Evolutionary conservation across 83 land plant genomes (phyloP).

Genomic region (Thuja plicata): DNA sequence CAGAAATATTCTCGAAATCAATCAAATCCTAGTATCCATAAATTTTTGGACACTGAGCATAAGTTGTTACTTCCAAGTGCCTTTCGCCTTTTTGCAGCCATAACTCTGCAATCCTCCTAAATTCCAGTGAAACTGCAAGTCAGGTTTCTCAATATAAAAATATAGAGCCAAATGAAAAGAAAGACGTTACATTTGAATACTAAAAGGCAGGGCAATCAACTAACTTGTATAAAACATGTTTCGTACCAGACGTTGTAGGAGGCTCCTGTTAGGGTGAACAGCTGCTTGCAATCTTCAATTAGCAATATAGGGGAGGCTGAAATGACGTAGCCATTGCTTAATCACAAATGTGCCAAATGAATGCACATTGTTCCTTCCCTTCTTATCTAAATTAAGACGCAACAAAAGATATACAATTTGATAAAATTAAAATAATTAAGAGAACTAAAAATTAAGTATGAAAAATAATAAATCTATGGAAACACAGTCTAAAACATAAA

Average conservation of each 20-base stretch:
- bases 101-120: slow-evolving; percentile 92
- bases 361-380: too few species aligned
- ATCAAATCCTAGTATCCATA: slow-evolving; percentile 61
- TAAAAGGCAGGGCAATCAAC: background rate
- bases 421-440: too few species aligned
- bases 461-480: too few species aligned
- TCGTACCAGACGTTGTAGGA: slow-evolving; percentile 48
- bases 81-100: slow-evolving; percentile 68
- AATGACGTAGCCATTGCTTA: too few species aligned
- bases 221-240: slow-evolving; percentile 76
- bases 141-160: background rate
- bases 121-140: background rate
- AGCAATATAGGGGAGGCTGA: too few species aligned
- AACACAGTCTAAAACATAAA: too few species aligned
- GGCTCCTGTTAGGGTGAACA: slow-evolving; percentile 35
- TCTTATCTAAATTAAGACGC: too few species aligned
- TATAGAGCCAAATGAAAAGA: too few species aligned
- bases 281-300: slow-evolving; percentile 23
- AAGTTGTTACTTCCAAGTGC: slow-evolving; percentile 73
- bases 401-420: too few species aligned
- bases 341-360: too few species aligned
- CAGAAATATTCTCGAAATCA: slow-evolving; percentile 42
- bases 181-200: background rate
- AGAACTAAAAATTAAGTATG: too few species aligned
- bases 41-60: slow-evolving; percentile 82